Evolutionary conservation across 352 stramenopile genomes (phyloP), one percentile per base, ranked within the genome.

Genomic region (Phytophthora europaea): DNA sequence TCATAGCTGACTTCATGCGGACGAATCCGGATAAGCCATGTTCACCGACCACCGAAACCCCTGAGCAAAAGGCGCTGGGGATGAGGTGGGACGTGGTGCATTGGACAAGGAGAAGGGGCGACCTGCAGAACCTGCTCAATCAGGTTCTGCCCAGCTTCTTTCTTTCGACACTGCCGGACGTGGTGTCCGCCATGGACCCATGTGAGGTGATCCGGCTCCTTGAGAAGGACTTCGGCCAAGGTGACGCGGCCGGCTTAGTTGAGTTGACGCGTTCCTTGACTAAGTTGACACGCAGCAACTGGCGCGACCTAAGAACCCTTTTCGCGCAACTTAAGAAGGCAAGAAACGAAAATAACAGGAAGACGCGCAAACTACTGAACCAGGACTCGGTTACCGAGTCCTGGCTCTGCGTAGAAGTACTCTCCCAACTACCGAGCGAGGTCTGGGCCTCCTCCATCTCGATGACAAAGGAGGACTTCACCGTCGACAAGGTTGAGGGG

Each of bases 61-160:
- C 6, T 1, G 34, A 40, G 34, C 34, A 40, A 15, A 15, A 40
- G 9, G 34, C 34, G 34, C 34, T 40, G 0, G 26, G 15, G 23
- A 56, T 67, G 59, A 23, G 67, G 22, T 75, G 61, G 54, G 48
- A 43, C 13, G 22, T 62, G 1, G 23, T 65, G 45, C 23, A 66
- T 18, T 75, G 61, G 45, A 38, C 4, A 53, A 34, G 61, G 26
- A 43, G 26, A 54, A 62, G 40, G 22, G 56, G 40, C 4, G 50
- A 53, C 5, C 28, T 72, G 0, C 69, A 71, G 16, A 75, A 71
- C 22, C 63, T 72, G 26, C 18, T 72, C 3, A 76, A 70, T 45
- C 51, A 73, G 16, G 38, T 58, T 10, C 57, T 69, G 1, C 63
- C 70, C 0, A 59, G 69, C 12, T 54, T 70, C 4, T 76, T 69